A percentile compares a stretch with the other conserved stretches of the same genome.
These are phyloP conservation scores for Goffeauzyma gilvescens DNA, from an alignment of 768 basidiomycete genomes.

Conservation along the genomic window DNA sequence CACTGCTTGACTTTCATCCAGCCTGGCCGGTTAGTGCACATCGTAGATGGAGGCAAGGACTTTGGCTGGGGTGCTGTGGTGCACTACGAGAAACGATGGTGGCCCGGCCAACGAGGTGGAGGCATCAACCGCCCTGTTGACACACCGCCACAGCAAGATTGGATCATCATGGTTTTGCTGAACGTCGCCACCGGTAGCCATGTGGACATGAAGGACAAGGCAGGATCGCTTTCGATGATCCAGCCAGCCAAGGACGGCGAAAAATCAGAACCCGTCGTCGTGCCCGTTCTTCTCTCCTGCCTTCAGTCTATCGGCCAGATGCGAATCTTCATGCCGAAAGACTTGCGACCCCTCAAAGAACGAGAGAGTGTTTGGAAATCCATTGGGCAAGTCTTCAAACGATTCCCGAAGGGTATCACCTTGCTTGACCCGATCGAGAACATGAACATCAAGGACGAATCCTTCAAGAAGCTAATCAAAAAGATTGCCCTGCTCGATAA, in stretches of 20 bases:
- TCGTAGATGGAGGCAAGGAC: slow-evolving; percentile 67
- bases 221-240: slow-evolving; percentile 48
- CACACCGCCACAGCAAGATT: slow-evolving; percentile 73
- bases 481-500: slow-evolving; percentile 83
- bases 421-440: slow-evolving; percentile 80
- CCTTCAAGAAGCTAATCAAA: slow-evolving; percentile 73
- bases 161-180: slow-evolving; percentile 78
- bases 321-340: slow-evolving; percentile 74
- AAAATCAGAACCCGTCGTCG: slow-evolving; percentile 54
- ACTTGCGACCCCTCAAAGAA: slow-evolving; percentile 53
- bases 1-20: slow-evolving; percentile 91
- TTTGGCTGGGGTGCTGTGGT: slow-evolving; percentile 95
- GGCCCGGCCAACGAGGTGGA: slow-evolving; percentile 8
- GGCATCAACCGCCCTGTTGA: slow-evolving; percentile 36
- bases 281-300: slow-evolving; percentile 73
- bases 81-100: slow-evolving; percentile 63
- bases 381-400: slow-evolving; percentile 69
- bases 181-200: slow-evolving; percentile 52
- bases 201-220: slow-evolving; percentile 36
- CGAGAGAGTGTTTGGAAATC: slow-evolving; percentile 78
- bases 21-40: slow-evolving; percentile 73
- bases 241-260: slow-evolving; percentile 51
- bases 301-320: slow-evolving; percentile 71
- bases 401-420: slow-evolving; percentile 71
- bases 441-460: slow-evolving; percentile 89